Conservation (phyloP, 345 rosid species). For the Populus davidiana region DNA sequence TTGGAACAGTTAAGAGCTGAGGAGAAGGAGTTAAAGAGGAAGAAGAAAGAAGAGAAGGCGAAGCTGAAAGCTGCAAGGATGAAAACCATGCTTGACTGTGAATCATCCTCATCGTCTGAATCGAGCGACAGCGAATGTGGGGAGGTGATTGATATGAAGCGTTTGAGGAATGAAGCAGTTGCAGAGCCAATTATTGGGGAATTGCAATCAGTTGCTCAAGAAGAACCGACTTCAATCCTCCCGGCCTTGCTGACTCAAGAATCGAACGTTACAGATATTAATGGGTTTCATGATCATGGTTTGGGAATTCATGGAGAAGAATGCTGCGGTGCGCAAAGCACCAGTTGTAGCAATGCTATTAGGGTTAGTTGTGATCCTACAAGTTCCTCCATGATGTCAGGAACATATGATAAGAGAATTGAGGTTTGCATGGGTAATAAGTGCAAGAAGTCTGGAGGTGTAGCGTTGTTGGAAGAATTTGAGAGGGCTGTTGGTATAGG, state of each 20-base stretch:
- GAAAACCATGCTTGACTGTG: background rate
- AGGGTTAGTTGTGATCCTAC: background rate
- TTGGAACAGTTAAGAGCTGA: conserved; percentile 11
- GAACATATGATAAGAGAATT: conserved; percentile 4
- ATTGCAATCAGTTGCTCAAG: background rate
- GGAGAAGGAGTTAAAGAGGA: conserved; percentile 11
- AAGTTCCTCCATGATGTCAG: background rate
- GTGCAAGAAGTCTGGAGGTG: conserved; percentile 24
- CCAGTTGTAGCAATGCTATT: background rate
- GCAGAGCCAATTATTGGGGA: background rate
- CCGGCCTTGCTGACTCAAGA: background rate
- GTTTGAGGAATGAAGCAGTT: background rate
- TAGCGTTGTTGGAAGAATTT: conserved; percentile 16
- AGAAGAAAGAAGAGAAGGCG: conserved; percentile 23
- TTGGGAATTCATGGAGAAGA: background rate
- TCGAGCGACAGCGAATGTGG: conserved; percentile 22
- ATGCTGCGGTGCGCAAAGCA: background rate
- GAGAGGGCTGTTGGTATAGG: conserved; percentile 3
- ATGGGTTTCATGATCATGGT: background rate
- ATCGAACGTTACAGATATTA: no score
- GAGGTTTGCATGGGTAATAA: conserved; percentile 36
- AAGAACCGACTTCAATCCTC: background rate
- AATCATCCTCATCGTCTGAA: conserved; percentile 20
- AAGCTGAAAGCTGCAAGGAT: background rate
- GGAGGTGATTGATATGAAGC: background rate